phyloP scores from a whole-genome alignment of 768 basidiomycete species.

The Pleurotus giganteus region DNA sequence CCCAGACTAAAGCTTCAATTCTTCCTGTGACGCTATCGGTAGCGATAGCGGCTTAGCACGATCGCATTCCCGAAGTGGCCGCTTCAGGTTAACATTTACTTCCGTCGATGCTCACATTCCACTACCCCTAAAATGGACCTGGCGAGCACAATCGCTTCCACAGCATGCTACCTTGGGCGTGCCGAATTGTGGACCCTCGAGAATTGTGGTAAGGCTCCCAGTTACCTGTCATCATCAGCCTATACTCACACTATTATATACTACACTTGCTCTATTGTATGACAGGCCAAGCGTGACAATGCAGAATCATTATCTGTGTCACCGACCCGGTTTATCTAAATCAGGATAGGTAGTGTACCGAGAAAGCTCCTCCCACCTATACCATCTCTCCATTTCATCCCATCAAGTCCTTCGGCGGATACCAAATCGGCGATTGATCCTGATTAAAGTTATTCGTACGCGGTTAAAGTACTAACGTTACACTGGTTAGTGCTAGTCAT shows the following conservation, averaged over 20 bases:
- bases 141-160: no score
- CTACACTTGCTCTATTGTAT: neutral
- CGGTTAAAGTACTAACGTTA: neutral
- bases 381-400: neutral
- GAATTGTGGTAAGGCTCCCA: neutral
- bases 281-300: neutral
- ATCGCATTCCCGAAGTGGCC: neutral
- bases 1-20: no score
- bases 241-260: neutral
- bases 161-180: no score
- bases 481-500: neutral
- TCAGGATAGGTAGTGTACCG: neutral
- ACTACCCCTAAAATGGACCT: no score
- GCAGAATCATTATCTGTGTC: neutral
- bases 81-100: neutral
- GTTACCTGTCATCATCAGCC: neutral
- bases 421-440: constrained; percentile 1
- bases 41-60: neutral
- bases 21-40: neutral
- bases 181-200: neutral
- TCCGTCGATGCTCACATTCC: neutral
- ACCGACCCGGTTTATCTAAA: neutral
- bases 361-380: neutral
- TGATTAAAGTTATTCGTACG: neutral
- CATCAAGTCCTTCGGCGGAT: neutral